A percentile compares a stretch with the other conserved stretches of the same genome.
Evolutionary conservation across 768 basidiomycete genomes (phyloP).

Genomic region (Lactarius trivialis): DNA sequence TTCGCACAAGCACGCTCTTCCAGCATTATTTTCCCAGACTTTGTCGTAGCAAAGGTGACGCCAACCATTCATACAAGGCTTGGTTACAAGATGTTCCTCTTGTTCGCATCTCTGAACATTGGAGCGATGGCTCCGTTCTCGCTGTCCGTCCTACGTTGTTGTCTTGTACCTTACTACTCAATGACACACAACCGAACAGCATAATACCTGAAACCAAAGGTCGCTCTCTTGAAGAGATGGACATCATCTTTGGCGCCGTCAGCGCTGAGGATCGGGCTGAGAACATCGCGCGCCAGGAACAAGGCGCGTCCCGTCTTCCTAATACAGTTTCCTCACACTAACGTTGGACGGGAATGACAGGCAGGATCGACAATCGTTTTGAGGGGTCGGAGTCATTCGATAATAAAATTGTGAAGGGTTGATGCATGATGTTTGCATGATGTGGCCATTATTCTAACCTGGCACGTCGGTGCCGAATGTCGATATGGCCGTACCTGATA

Average conservation of each 20-base stretch:
- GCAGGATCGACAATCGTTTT: not conserved
- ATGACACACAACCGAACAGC: conserved; percentile 24
- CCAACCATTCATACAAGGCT: conserved; percentile 54
- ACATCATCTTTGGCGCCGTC: conserved; percentile 53
- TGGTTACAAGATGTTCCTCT: conserved; percentile 70
- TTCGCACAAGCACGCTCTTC: not conserved
- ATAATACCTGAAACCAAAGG: conserved; percentile 39
- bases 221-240: conserved; percentile 46
- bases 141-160: conserved; percentile 36
- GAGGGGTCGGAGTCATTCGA: not conserved
- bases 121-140: conserved; percentile 64
- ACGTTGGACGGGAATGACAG: not conserved
- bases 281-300: conserved; percentile 44
- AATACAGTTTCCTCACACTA: not conserved
- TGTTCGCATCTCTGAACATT: conserved; percentile 72
- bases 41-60: conserved; percentile 65
- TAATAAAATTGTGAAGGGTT: not conserved
- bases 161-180: not conserved
- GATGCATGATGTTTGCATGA: not conserved
- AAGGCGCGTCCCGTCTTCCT: conserved; percentile 24
- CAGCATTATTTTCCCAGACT: conserved; percentile 38
- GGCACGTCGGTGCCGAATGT: not conserved
- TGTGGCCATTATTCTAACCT: not conserved
- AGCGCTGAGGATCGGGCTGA: conserved; percentile 46
- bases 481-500: not conserved